Evolutionary conservation across 768 basidiomycete genomes (phyloP), one percentile per base, ranked within the genome.

Genomic region (Lactifluus echinatus): DNA sequence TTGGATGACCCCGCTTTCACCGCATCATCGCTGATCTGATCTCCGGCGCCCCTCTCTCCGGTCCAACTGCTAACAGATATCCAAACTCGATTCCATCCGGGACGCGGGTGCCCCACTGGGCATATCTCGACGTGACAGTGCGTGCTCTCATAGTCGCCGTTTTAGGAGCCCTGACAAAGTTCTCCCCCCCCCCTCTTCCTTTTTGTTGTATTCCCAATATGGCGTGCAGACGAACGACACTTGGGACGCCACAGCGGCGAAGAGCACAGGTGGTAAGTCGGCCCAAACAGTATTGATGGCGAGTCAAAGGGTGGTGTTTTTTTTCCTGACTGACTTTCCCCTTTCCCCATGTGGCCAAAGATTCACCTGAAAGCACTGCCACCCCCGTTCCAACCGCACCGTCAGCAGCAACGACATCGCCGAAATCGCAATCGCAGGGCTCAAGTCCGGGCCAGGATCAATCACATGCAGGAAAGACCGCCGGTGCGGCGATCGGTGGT

Each of bases 91-190:
- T 54, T 39, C 42, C 47, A 31, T 4, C 6, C 5, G 42, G 47
- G 34, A 54, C 47, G 21, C 31, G 53, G 19, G 19, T 54, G 4
- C 40, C 53, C 7, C 17, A 31, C 52, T 54, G 47, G 52, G 52
- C 47, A 4, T 58, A 42, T 37, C 24, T 58, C n/a, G 19, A 36
- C 10, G 24, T 43, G 3, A 26, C n/a, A n/a, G 57, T 56, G 23
- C 33, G 37, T 42, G n/a, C n/a, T n/a, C n/a, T n/a, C n/a, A n/a
- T n/a, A n/a, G n/a, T 2, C 31, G 31, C 31, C 31, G 5, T 31
- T 31, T 31, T 31, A 31, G n/a, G n/a, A n/a, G n/a, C n/a, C n/a
- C n/a, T n/a, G n/a, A n/a, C n/a, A n/a, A n/a, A n/a, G n/a, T n/a
- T n/a, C n/a, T n/a, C n/a, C n/a, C n/a, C n/a, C n/a, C n/a, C n/a